These are phyloP conservation scores for Neurospora tetrasperma DNA, from an alignment of 495 filamentous ascomycete species.

Conservation along the genomic window DNA sequence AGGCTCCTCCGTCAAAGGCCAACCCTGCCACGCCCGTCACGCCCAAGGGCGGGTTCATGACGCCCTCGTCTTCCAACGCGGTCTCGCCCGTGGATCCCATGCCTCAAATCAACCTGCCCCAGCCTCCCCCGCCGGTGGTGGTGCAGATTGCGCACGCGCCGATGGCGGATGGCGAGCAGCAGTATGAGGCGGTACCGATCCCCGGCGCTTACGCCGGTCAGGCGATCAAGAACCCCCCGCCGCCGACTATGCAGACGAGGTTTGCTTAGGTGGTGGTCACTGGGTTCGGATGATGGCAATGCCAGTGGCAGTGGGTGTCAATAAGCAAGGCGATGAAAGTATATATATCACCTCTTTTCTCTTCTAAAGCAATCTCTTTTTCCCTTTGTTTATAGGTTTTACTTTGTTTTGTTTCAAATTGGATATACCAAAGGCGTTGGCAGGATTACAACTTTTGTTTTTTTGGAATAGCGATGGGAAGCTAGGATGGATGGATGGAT, in stretches of 20 bases:
- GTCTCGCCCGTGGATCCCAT: conserved; percentile 1
- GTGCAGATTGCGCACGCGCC: conserved; percentile 33
- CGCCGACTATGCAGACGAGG: conserved; percentile 10
- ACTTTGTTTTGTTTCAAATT: conserved; percentile 7
- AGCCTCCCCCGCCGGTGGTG: conserved; percentile 13
- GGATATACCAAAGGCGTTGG: conserved; percentile 23
- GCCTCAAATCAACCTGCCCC: conserved; percentile 12
- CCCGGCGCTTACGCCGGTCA: conserved; percentile 50
- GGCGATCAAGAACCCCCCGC: conserved; percentile 9
- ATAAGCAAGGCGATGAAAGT: not conserved
- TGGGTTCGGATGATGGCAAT: conserved; percentile 6
- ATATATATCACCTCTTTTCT: conserved; percentile 2
- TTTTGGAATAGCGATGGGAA: not conserved
- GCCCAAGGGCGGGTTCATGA: conserved; percentile 50
- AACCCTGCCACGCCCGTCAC: conserved; percentile 63
- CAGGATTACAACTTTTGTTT: conserved; percentile 3
- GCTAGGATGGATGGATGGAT: not conserved
- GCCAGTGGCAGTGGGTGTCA: not conserved
- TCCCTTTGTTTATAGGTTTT: conserved; percentile 16
- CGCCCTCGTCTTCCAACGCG: conserved; percentile 17
- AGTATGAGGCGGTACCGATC: conserved; percentile 58
- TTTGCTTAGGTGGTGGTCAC: conserved; percentile 21
- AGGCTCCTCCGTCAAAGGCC: conserved; percentile 69
- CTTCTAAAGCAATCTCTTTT: conserved; percentile 14
- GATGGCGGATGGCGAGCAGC: conserved; percentile 50